phyloP scores from a whole-genome alignment of 352 stramenopile genomes.

The Globisporangium nagaii region DNA sequence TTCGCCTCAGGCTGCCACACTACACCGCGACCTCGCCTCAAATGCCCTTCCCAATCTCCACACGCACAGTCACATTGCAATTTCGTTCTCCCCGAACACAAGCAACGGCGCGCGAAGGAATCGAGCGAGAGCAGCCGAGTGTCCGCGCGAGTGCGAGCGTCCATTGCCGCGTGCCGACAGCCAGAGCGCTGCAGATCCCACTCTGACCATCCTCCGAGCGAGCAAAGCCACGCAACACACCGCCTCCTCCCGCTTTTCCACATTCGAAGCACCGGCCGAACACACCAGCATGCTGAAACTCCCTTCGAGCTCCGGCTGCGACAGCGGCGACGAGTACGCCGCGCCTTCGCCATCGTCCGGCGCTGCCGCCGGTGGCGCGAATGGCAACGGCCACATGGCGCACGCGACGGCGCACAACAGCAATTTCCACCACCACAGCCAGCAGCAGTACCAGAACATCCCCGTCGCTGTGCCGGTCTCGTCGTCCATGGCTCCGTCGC shows the following conservation, averaged over 20 bases:
- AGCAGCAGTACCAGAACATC: constrained; percentile 51
- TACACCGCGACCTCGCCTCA: too few relatives aligned
- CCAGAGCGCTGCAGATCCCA: not conserved
- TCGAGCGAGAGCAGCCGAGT: not conserved
- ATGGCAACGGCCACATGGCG: constrained; percentile 1
- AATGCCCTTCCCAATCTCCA: not conserved
- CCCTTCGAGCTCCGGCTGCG: constrained; percentile 24
- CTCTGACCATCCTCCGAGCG: not conserved
- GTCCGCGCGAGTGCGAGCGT: not conserved
- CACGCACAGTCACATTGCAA: not conserved
- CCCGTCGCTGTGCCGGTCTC: constrained; percentile 54
- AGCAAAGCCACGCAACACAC: constrained; percentile 5
- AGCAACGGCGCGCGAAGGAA: too few relatives aligned
- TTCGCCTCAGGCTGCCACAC: not conserved
- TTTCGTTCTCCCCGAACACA: not conserved
- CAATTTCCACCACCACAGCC: constrained; percentile 15
- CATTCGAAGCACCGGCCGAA: not conserved
- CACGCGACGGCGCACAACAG: not conserved
- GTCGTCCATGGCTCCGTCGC: constrained; percentile 19
- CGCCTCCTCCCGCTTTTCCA: not conserved
- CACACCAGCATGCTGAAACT: constrained; percentile 25
- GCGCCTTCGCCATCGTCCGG: not conserved
- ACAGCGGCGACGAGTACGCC: constrained; percentile 16
- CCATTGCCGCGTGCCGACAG: not conserved
- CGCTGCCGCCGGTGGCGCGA: too few relatives aligned